These are phyloP conservation scores for Przewalskia tangutica DNA, from an alignment of 257 asterid species.

Conservation along the genomic window DNA sequence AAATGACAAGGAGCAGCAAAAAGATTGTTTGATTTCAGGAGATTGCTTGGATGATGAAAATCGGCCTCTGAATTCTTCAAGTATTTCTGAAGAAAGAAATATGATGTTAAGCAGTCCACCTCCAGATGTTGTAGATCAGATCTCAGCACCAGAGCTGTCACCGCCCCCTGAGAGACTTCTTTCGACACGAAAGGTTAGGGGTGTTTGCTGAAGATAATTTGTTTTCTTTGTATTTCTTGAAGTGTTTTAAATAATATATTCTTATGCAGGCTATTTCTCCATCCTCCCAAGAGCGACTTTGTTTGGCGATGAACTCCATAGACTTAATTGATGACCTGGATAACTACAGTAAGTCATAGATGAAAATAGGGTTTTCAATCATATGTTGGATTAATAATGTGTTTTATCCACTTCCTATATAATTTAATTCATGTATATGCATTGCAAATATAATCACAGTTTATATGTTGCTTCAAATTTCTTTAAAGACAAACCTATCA, in stretches of 20 bases:
- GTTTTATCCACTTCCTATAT: background rate
- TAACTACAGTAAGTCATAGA: conserved; percentile 40
- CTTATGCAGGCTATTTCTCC: conserved; percentile 68
- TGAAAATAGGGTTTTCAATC: background rate
- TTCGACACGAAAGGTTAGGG: conserved; percentile 58
- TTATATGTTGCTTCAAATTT: background rate
- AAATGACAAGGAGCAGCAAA: conserved; percentile 25
- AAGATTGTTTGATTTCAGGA: conserved; percentile 12
- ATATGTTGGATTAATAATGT: background rate
- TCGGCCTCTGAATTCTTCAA: conserved; percentile 18
- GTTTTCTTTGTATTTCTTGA: conserved; percentile 1
- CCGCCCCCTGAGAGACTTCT: conserved; percentile 67
- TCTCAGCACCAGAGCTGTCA: conserved; percentile 22
- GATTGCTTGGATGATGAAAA: conserved; percentile 18
- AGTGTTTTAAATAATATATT: conserved; percentile 7
- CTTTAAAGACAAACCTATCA: background rate
- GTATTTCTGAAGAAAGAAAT: conserved; percentile 19
- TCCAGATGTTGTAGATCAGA: conserved; percentile 16
- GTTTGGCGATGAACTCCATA: conserved; percentile 43
- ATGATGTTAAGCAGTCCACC: conserved; percentile 20
- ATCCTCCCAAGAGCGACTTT: conserved; percentile 49
- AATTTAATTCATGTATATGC: background rate
- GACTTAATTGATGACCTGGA: conserved; percentile 23
- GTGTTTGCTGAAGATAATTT: conserved; percentile 15
- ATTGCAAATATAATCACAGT: background rate